Conservation (phyloP, 2,329 filamentous ascomycete species). For the Alternaria longipes region DNA sequence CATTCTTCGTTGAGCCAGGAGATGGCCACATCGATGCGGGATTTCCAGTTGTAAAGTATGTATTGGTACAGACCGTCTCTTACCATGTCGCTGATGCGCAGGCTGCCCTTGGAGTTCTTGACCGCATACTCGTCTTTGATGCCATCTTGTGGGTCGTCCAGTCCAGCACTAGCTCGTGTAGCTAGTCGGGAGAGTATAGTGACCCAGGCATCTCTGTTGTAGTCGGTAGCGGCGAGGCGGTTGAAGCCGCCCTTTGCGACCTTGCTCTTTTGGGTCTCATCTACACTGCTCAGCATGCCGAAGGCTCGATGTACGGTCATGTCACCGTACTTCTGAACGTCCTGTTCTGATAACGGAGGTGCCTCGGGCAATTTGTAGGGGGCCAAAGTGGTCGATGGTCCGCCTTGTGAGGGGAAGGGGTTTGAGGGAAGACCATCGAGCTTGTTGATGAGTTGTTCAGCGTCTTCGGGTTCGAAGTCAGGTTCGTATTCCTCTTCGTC, state of each 20-base stretch:
- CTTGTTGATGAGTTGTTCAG: conserved; percentile 80
- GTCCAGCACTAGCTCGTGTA: conserved; percentile 76
- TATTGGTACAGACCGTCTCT: conserved; percentile 84
- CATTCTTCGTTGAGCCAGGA: conserved; percentile 97
- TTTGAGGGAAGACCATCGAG: conserved; percentile 74
- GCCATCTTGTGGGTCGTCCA: conserved; percentile 73
- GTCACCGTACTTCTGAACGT: conserved; percentile 77
- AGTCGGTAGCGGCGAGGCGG: conserved; percentile 82
- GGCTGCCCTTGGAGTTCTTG: conserved; percentile 39
- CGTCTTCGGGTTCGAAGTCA: conserved; percentile 80
- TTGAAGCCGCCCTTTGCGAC: conserved; percentile 73
- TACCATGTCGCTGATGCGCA: conserved; percentile 72
- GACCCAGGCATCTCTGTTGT: conserved; percentile 89
- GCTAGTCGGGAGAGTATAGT: conserved; percentile 86
- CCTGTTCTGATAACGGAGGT: conserved; percentile 73
- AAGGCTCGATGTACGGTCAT: conserved; percentile 81
- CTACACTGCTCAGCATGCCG: conserved; percentile 75
- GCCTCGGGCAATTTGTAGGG: conserved; percentile 83
- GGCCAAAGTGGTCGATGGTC: conserved; percentile 60
- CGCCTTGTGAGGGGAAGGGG: conserved; percentile 56
- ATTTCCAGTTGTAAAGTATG: conserved; percentile 90
- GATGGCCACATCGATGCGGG: conserved; percentile 87
- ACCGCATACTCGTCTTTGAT: conserved; percentile 66
- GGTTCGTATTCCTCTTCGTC: conserved; percentile 96
- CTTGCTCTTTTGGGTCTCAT: conserved; percentile 68